Evolutionary conservation across 495 filamentous ascomycete species (phyloP), one percentile per base, ranked within the genome.

Genomic region (Trichocladium uniseriatum): DNA sequence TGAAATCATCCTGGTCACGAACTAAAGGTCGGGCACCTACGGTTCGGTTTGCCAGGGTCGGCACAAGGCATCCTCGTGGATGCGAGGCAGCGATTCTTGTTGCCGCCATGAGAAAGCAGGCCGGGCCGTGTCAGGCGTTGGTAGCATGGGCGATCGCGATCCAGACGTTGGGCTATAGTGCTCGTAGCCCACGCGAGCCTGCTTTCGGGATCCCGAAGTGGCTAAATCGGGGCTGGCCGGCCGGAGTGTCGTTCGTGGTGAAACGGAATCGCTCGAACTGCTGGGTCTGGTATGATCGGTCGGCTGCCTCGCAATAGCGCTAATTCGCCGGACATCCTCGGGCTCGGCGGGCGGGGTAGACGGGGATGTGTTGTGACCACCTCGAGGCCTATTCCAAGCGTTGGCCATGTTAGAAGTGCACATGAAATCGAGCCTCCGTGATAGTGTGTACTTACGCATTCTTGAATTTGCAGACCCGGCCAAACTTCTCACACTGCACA

Each of bases 401-500:
- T 14, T 15, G 10, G 19, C 10, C 6, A 14, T 46, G 15, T 46
- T 6, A 29, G 34, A n/a, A n/a, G n/a, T 27, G 24, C 24, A 8
- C 8, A 20, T 6, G 18, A n/a, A 20, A 4, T 37, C 34, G 8
- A 38, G 18, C 18, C 18, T 2, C 5, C 14, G 37, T 29, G 16
- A 14, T 19, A 10, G 32, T 8, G 5, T 36, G 18, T 7, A 82
- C 87, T 82, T 76, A 91, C 87, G 85, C 86, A 67, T 84, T 89
- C 66, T 86, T 84, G 60, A 89, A 90, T 62, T 84, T 79, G 79
- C 89, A 95, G 22, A 82, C 75, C 40, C 84, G 75, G 16, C 87
- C 84, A 55, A 86, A 87, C 65, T 94, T 95, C 60, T 90, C 85
- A 63, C 89, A 95, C 61, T 94, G 89, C 46, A 86, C 79, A 58